Percentiles rank a stretch among this genome's conserved stretches.
Evolutionary conservation across 2,329 filamentous ascomycete genomes (phyloP).

Genomic region (Aspergillus ochraceus): DNA sequence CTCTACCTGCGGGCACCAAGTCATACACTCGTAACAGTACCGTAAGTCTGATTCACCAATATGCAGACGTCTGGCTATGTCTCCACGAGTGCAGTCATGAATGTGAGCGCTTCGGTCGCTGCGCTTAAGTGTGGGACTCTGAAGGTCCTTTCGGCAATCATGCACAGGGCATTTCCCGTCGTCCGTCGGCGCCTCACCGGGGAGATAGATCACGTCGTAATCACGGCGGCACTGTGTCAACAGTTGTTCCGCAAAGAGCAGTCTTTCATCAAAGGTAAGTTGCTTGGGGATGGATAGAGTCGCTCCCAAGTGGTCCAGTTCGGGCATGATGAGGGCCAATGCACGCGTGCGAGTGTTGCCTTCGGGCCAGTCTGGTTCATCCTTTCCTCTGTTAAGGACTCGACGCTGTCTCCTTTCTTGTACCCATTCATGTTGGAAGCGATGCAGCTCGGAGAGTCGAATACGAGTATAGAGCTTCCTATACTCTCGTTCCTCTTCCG

Average conservation of each 20-base stretch:
- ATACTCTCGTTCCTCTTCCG: constrained; percentile 11
- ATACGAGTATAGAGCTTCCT: constrained; percentile 15
- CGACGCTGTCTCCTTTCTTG: constrained; percentile 13
- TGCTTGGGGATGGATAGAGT: constrained; percentile 12
- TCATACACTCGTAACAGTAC: constrained; percentile 20
- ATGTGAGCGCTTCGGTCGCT: constrained; percentile 17
- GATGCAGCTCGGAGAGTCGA: constrained; percentile 9
- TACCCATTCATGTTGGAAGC: constrained; percentile 18
- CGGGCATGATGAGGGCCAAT: constrained; percentile 19
- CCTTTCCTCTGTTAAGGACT: constrained; percentile 18
- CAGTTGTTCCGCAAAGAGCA: constrained; percentile 17
- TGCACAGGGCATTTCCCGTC: constrained; percentile 11
- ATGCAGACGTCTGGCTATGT: constrained; percentile 9
- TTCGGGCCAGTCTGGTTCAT: constrained; percentile 2
- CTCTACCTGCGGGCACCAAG: constrained; percentile 11
- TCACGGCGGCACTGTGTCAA: constrained; percentile 13
- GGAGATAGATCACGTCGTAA: constrained; percentile 20
- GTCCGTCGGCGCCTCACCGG: constrained; percentile 9
- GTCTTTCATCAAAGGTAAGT: constrained; percentile 18
- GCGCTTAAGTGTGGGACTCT: neutral
- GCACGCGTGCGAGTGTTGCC: constrained; percentile 14
- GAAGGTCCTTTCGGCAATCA: constrained; percentile 11
- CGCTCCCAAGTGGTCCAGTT: constrained; percentile 12
- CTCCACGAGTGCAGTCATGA: constrained; percentile 14
- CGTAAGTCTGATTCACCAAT: constrained; percentile 11